A percentile compares a stretch with the other conserved stretches of the same genome.
phyloP scores from a whole-genome alignment of 202 grass and related monocot genomes.

The Elaeis oleifera region DNA sequence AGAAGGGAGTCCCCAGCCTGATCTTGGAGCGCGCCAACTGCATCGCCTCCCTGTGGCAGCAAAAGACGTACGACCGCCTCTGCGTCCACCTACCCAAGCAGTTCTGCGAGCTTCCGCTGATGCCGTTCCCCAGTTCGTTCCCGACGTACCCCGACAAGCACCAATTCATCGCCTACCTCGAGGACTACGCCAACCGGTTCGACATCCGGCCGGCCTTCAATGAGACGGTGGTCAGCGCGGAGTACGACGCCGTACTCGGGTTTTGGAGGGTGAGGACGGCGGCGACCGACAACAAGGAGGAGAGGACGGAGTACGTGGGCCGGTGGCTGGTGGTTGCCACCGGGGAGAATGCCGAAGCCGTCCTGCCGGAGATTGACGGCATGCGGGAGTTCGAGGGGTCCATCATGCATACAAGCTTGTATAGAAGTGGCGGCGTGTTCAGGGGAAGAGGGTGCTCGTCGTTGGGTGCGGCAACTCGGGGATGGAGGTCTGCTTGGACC shows the following conservation, averaged over 20 bases:
- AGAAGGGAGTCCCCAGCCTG: slow-evolving; percentile 7
- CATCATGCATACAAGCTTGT: slow-evolving; percentile 3
- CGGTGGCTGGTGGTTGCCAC: slow-evolving; percentile 12
- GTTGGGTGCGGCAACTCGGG: slow-evolving; percentile 13
- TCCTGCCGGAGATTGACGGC: neutral
- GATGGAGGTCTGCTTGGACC: slow-evolving; percentile 18
- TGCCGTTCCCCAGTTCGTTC: neutral
- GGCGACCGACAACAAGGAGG: neutral
- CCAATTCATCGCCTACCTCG: slow-evolving; percentile 14
- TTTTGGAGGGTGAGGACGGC: slow-evolving; percentile 46
- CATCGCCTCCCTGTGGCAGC: slow-evolving; percentile 16
- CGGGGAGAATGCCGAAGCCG: slow-evolving; percentile 13
- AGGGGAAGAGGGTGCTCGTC: slow-evolving; percentile 1
- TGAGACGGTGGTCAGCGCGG: neutral
- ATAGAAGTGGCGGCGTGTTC: slow-evolving; percentile 4
- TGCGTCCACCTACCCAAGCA: slow-evolving; percentile 10
- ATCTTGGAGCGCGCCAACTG: neutral
- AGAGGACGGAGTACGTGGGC: slow-evolving; percentile 4
- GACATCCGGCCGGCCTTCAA: slow-evolving; percentile 1
- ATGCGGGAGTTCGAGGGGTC: neutral
- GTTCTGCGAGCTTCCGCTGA: slow-evolving; percentile 7
- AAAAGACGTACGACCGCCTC: slow-evolving; percentile 13
- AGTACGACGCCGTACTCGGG: neutral
- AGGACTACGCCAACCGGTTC: neutral
- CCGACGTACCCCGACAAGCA: slow-evolving; percentile 13